Evolutionary conservation across 108 stramenopile species (phyloP).

Genomic region (Cyclotella sp.): DNA sequence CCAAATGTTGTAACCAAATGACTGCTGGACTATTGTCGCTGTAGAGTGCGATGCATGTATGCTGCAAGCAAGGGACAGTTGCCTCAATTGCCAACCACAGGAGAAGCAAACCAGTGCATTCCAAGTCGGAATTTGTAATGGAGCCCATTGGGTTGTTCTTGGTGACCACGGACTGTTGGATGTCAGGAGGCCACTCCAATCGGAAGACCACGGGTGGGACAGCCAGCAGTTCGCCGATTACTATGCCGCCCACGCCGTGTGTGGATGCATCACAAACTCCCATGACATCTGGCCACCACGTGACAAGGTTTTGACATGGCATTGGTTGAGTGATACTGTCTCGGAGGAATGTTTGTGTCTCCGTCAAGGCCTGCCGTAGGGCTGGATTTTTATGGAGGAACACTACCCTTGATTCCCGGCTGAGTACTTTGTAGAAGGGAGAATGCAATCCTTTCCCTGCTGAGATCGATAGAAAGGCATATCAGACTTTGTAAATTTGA

Average conservation of each 20-base stretch:
- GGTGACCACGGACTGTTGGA: constrained; percentile 29
- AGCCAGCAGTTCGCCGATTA: not conserved
- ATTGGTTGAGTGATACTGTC: too few species aligned
- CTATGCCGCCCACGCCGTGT: constrained; percentile 29
- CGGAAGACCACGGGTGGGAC: constrained; percentile 25
- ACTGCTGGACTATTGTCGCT: constrained; percentile 35
- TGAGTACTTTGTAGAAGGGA: too few species aligned
- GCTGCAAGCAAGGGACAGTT: not conserved
- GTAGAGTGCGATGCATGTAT: constrained; percentile 7
- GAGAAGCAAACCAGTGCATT: constrained; percentile 39
- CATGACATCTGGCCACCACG: constrained; percentile 15
- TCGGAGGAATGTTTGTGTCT: too few species aligned
- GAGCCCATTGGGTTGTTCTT: too few species aligned
- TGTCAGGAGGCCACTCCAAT: constrained; percentile 32
- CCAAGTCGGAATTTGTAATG: constrained; percentile 41
- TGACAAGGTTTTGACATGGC: not conserved
- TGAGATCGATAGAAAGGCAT: too few species aligned
- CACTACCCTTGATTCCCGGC: too few species aligned
- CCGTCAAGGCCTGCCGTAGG: too few species aligned
- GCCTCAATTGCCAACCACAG: constrained; percentile 41
- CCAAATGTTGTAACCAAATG: constrained; percentile 20
- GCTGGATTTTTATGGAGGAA: too few species aligned
- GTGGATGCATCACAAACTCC: constrained; percentile 39
- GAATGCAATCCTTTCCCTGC: too few species aligned
- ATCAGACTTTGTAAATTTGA: too few species aligned